Evolutionary conservation across 129 eudicot species (phyloP), one percentile per base, ranked within the genome.

Genomic region (Deinandra increscens): DNA sequence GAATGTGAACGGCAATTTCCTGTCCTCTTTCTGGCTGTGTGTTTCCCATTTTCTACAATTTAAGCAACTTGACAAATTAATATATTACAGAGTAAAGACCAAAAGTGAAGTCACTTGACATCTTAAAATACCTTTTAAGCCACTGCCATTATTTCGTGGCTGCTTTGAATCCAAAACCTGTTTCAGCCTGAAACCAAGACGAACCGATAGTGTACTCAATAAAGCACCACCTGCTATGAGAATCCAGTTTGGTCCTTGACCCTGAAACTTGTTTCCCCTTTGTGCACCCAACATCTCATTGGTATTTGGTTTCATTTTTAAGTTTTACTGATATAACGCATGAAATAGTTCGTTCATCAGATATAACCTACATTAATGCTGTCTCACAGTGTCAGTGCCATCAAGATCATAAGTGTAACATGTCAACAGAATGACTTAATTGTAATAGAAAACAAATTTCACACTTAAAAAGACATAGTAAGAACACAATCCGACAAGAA

Each of bases 161-260:
- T 79, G 89, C 76, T 83, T 88, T 13, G 83, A 12, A 38, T 93
- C 97, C 55, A 86, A 59, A 26, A 78, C 78, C 75, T 87, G 96
- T 84, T 87, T 93, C 73, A 93, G 90, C 82, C 87, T 93, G 81
- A 78, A 89, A 48, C 98, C 98, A 42, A 93, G 75, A 61, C 93
- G 98, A 67, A 93, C 77, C 9, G 96, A 89, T 46, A 93, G 75
- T 31, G 98, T 86, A 78, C 98, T 93, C 66, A 93, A 48, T 84
- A 93, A 74, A 70, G 98, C 98, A 68, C 98, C 84, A 48, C 98
- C 98, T 63, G 95, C 95, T n/a, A 93, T 81, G 19, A 93, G 83
- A 70, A 93, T 77, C 98, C 98, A 93, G 69, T 89, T 89, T 37
- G 98, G 98, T 12, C 96, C 92, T 75, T 86, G 92, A 38, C 86